Evolutionary conservation across 106 monocot genomes (phyloP).

Genomic region (Dioscorea alata): DNA sequence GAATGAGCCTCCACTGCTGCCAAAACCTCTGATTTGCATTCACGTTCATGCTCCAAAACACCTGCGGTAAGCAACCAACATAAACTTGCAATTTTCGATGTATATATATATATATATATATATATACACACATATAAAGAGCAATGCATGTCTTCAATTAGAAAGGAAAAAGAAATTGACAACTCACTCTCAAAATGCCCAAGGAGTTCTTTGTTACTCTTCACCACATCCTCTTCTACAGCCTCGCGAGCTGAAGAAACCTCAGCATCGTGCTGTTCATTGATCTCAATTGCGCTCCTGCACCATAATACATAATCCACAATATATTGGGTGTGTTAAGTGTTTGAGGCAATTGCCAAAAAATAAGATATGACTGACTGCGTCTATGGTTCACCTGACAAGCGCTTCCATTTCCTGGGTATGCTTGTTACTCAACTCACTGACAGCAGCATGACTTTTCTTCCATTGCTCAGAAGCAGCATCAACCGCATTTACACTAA

Average conservation of each 20-base stretch:
- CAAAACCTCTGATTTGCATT: slow-evolving; percentile 28
- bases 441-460: slow-evolving; percentile 37
- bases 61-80: slow-evolving; percentile 16
- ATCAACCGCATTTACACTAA: slow-evolving; percentile 55
- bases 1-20: slow-evolving; percentile 35
- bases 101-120: no score
- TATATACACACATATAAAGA: no score
- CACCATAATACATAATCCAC: neutral
- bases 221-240: slow-evolving; percentile 44
- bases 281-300: slow-evolving; percentile 51
- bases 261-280: slow-evolving; percentile 67
- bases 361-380: no score
- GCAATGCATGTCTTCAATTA: no score
- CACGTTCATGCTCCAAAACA: slow-evolving; percentile 29
- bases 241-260: slow-evolving; percentile 32
- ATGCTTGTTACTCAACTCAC: slow-evolving; percentile 46
- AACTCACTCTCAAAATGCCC: slow-evolving; percentile 45
- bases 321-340: no score
- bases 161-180: no score
- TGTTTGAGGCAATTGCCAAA: no score
- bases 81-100: no score
- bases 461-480: slow-evolving; percentile 62
- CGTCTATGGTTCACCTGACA: slow-evolving; percentile 33
- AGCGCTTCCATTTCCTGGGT: slow-evolving; percentile 42
- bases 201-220: slow-evolving; percentile 29